A percentile compares a stretch with the other conserved stretches of the same genome.
Evolutionary conservation across 148 eudicot genomes (phyloP).

Genomic region (Tetragonia tetragonoides): DNA sequence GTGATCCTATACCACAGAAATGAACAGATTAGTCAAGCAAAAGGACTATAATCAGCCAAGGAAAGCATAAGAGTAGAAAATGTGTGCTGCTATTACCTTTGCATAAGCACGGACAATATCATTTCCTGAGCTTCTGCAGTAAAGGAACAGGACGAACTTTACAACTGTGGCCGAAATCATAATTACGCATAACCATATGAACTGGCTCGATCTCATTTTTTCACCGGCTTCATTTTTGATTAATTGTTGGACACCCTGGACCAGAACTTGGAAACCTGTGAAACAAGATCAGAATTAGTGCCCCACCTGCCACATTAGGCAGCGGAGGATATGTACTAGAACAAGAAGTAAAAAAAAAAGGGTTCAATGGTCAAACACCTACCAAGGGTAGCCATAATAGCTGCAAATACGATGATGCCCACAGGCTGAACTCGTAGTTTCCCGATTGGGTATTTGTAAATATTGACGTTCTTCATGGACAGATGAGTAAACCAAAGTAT

Average conservation of each 20-base stretch:
- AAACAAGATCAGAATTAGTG: background rate
- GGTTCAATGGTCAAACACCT: constrained; percentile 17
- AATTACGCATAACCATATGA: constrained; percentile 69
- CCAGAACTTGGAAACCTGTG: constrained; percentile 80
- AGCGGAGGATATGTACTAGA: background rate
- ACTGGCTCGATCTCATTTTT: constrained; percentile 45
- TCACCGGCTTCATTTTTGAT: constrained; percentile 44
- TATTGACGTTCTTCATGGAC: constrained; percentile 77
- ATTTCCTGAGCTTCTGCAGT: constrained; percentile 77
- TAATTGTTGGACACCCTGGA: constrained; percentile 74
- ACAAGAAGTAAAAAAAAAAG: background rate
- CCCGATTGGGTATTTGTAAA: constrained; percentile 90
- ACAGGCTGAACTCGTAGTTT: constrained; percentile 96
- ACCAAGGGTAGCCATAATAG: constrained; percentile 97
- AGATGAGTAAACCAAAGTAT: constrained; percentile 94
- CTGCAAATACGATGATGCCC: constrained; percentile 89
- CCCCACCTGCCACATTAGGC: background rate
- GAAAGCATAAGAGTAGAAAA: background rate
- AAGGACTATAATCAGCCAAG: background rate
- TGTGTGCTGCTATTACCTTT: constrained; percentile 44
- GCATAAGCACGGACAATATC: constrained; percentile 95
- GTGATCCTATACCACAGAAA: constrained; percentile 56
- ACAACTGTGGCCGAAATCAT: constrained; percentile 77
- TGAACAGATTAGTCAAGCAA: background rate
- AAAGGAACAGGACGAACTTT: constrained; percentile 65